Evolutionary conservation across 805 yeast genomes (phyloP), one percentile per base, ranked within the genome.

Genomic region (Metschnikowia arizonensis): DNA sequence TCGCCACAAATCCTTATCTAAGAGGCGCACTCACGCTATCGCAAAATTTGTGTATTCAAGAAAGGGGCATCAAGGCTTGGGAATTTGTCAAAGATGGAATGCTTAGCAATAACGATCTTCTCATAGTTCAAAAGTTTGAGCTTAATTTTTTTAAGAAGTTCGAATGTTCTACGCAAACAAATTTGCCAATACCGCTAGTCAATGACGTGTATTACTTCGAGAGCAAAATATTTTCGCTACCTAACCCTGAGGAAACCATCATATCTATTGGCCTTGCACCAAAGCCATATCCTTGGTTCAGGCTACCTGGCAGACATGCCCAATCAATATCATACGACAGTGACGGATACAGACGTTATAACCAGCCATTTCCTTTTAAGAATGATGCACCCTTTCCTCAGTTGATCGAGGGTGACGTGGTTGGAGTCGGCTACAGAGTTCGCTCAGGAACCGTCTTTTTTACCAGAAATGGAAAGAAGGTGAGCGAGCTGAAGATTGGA

Each of bases 141-240:
- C 62, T 83, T 39, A 74, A 77, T 25, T 82, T 82, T 54, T 63
- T 73, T 53, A 76, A 77, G 56, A 78, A 78, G 40, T 76, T 75
- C 45, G 85, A 82, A 51, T 78, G 85, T 53, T 74, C 89, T 2
- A 74, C 83, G 6, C 88, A 80, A 61, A 82, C 96, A 2, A 90
- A 88, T 64, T 68, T 90, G 47, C 98, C 97, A 0, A 73, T 90
- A 3, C 97, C 96, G 14, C 76, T 76, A 56, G 78, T 77, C 48
- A 89, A 86, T 60, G 93, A 87, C 44, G 91, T 88, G 3, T 88
- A 88, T 59, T 90, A 91, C 66, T 88, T 85, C 69, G 98, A 90
- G 60, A 78, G 83, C 33, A 93, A 93, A 58, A 76, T 93, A 1
- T 89, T 81, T 64, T 88, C 84, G 32, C 58, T 82, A 19, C 81